phyloP scores from a whole-genome alignment of 148 eudicot species.

The Camellia japonica region DNA sequence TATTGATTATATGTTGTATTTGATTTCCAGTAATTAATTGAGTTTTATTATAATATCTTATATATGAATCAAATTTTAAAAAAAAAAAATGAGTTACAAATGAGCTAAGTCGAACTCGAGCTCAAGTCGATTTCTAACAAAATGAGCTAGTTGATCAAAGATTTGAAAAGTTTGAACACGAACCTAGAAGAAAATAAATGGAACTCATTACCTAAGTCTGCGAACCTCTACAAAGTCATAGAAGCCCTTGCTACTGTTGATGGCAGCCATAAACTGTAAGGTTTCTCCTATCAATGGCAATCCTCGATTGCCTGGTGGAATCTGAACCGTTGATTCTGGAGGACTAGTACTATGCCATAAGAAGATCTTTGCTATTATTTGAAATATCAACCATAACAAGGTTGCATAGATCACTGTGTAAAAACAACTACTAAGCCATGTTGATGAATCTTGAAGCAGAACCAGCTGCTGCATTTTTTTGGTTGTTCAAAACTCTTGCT shows the following conservation, averaged over 20 bases:
- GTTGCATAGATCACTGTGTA: neutral
- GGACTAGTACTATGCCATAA: neutral
- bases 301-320: constrained; percentile 40
- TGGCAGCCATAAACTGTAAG: constrained; percentile 43
- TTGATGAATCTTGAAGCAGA: neutral
- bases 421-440: constrained; percentile 9
- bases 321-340: constrained; percentile 11
- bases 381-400: constrained; percentile 18
- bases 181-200: too few relatives aligned
- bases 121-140: too few relatives aligned
- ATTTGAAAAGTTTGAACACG: too few relatives aligned
- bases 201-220: constrained; percentile 26
- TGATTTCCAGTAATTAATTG: too few relatives aligned
- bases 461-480: neutral
- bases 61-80: too few relatives aligned
- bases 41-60: too few relatives aligned
- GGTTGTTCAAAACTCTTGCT: neutral
- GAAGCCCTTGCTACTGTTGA: constrained; percentile 38
- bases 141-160: too few relatives aligned
- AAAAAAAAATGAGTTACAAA: too few relatives aligned
- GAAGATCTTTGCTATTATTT: constrained; percentile 4
- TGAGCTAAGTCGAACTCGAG: too few relatives aligned
- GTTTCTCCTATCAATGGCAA: constrained; percentile 48
- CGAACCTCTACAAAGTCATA: constrained; percentile 45
- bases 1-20: too few relatives aligned